These are phyloP conservation scores for Populus hybrid DNA, from an alignment of 441 rosid genomes.

Conservation along the genomic window DNA sequence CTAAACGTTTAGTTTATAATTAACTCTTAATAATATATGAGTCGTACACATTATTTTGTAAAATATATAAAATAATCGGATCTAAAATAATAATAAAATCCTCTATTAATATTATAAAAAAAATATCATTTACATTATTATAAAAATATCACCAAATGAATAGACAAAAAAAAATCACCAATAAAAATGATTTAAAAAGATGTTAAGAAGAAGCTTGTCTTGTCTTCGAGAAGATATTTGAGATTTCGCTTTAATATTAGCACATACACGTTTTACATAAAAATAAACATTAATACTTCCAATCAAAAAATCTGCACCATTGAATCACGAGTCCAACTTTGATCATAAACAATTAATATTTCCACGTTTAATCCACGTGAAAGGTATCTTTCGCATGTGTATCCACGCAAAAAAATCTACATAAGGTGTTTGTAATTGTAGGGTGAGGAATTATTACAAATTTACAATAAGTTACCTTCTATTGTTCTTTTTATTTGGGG, in stretches of 20 bases:
- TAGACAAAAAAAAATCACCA: not conserved
- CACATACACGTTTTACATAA: not conserved
- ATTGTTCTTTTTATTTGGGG: not conserved
- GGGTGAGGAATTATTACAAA: not conserved
- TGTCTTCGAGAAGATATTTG: not conserved
- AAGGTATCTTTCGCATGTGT: not conserved
- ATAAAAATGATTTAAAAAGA: not conserved
- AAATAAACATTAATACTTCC: not conserved
- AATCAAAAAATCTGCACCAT: not conserved
- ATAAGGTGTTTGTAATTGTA: not conserved
- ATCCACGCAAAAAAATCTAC: not conserved
- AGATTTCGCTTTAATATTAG: not conserved
- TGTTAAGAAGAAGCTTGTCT: not conserved
- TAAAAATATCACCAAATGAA: no score
- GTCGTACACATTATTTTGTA: no score
- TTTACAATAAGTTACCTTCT: not conserved
- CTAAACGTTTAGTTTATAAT: not conserved
- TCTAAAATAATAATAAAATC: no score
- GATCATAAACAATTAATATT: not conserved
- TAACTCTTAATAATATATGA: not conserved
- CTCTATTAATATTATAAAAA: no score
- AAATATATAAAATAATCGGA: no score
- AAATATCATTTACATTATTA: no score
- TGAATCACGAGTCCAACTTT: not conserved
- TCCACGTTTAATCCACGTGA: not conserved